Evolutionary conservation across 2,329 filamentous ascomycete species (phyloP), one percentile per base, ranked within the genome.

Genomic region (Xylaria sp.): DNA sequence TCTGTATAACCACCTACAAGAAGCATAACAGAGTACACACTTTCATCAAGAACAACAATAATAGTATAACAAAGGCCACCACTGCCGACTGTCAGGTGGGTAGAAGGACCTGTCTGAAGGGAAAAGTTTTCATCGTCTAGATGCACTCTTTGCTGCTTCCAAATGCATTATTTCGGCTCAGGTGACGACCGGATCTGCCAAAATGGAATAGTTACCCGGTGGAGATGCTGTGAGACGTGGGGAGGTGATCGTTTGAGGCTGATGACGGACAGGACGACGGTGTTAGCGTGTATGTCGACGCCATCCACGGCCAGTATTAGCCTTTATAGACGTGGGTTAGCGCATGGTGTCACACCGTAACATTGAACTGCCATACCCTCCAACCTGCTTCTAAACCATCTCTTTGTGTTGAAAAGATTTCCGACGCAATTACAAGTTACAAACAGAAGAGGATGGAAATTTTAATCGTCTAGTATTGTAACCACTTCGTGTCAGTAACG

Each of bases 161-260:
- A n/a, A 50, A 51, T 58, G 62, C 69, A 66, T 25, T 28, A 69
- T 48, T 66, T 37, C 28, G 56, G 66, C 70, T 67, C 67, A 70
- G 70, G 63, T 70, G 70, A 71, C 64, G 64, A 61, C 56, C 28
- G 61, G 58, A 64, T 60, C 46, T 66, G 59, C 69, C 25, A 55
- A 69, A 64, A 48, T 32, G 61, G 65, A 60, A 57, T 66, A 62
- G 61, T 52, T 56, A 51, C n/a, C 28, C 8, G 51, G 48, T 59
- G 62, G 66, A 55, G 46, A 63, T 59, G 59, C n/a, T 69, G 34
- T 50, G 46, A 56, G 56, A 37, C 46, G 63, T 58, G 66, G 62
- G 37, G 63, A 61, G 10, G 48, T 18, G 54, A 59, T 41, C 54
- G 39, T 52, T 28, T 28, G 69, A 71, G 69, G 69, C 69, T 71